Evolutionary conservation across 768 basidiomycete species (phyloP), one percentile per base, ranked within the genome.

Genomic region (Boletus subcaerulescens): DNA sequence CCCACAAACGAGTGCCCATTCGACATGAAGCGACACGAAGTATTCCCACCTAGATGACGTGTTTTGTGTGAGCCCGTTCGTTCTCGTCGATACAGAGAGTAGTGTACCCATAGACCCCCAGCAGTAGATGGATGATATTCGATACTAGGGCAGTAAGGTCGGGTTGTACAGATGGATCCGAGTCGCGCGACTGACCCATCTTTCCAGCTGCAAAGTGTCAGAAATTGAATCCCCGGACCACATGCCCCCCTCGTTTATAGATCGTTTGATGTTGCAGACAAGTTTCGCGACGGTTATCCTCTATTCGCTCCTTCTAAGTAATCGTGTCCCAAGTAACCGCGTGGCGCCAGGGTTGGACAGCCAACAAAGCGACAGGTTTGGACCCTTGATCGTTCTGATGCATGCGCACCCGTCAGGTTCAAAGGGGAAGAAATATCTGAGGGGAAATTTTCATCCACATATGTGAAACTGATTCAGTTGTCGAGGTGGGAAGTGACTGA

Each of bases 31-130:
- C 7, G 68, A 58, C n/a, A 41, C 47, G 1, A 61, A 0, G 24
- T 65, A 68, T 38, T 65, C 59, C 67, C 67, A 68, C 9, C 67
- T 68, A 41, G 24, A 47, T 29, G 33, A 35, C 14, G n/a, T 18
- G 14, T 1, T 1, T 1, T 10, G 5, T n/a, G 32, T 53, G 8
- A 53, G 52, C 35, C 5, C 1, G 29, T 5, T 36, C 3, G 15
- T 42, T 12, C 40, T 4, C 18, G 8, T 35, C 17, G 17, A 22
- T 31, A n/a, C 33, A 22, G 15, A 20, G 8, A 41, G 9, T 3
- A 26, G 26, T 29, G 9, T 52, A 68, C 67, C 60, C 68, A 32
- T 56, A 68, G 10, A 63, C 0, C 2, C 67, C 67, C 4, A 65
- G 45, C 2, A 56, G 11, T 3, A 69, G 14, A 22, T 46, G 59